Percentiles rank a stretch among this genome's conserved stretches.
These are phyloP conservation scores for Pichia sp. DNA, from an alignment of 1,139 yeast genomes.

Conservation along the genomic window DNA sequence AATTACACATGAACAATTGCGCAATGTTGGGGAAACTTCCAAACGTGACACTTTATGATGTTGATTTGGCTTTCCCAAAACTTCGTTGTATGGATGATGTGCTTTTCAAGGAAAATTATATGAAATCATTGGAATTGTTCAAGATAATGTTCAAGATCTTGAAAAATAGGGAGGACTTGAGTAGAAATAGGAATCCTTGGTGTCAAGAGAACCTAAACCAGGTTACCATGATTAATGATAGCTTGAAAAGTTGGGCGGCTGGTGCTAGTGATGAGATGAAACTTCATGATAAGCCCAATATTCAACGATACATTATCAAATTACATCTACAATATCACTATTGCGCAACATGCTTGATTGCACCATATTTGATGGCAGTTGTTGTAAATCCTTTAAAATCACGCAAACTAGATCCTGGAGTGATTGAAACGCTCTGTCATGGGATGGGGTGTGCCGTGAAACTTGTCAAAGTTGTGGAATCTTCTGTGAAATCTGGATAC, in stretches of 20 bases:
- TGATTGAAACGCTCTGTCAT: constrained; percentile 23
- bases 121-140: constrained; percentile 23
- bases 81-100: constrained; percentile 13
- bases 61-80: constrained; percentile 21
- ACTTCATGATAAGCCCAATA: constrained; percentile 11
- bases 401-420: constrained; percentile 22
- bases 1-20: constrained; percentile 25
- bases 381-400: constrained; percentile 19
- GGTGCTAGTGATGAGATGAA: constrained; percentile 13
- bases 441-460: constrained; percentile 27
- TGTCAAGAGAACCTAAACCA: constrained; percentile 27
- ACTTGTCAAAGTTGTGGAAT: constrained; percentile 22
- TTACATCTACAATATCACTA: constrained; percentile 27
- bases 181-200: constrained; percentile 24
- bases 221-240: constrained; percentile 23
- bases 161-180: constrained; percentile 23
- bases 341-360: constrained; percentile 25
- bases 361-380: constrained; percentile 28
- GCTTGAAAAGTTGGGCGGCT: constrained; percentile 21
- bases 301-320: constrained; percentile 26
- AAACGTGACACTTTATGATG: constrained; percentile 26
- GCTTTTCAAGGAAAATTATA: constrained; percentile 23
- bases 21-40: constrained; percentile 30
- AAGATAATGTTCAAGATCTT: constrained; percentile 25
- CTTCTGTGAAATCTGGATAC: constrained; percentile 17